Evolutionary conservation across 345 rosid species (phyloP), one percentile per base, ranked within the genome.

Genomic region (Arabis hirsuta): DNA sequence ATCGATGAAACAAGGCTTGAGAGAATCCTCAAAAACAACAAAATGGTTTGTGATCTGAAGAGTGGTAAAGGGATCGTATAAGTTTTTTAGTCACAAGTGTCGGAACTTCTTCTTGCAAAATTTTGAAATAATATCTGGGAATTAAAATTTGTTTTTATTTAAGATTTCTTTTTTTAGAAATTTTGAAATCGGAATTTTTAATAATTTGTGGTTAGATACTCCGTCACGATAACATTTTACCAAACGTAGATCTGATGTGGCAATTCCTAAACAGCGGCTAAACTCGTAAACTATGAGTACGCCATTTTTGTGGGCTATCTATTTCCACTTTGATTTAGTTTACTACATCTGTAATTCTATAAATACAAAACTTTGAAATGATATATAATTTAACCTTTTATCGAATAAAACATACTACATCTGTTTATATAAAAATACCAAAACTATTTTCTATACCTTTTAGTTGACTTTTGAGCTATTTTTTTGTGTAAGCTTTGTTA

Each of bases 11-110:
- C 16, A 55, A 39, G 26, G 7, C 2, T 41, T 29, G 13, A 39
- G n/a, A n/a, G 22, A 73, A 60, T 63, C 79, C 73, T 75, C 61
- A 53, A 65, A 73, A 39, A 32, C 7, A 34, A n/a, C n/a, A n/a
- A n/a, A 67, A 67, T 14, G 13, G 11, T 10, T 63, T 67, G 63
- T 58, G 78, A 74, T 66, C 47, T 67, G 50, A 43, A 42, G 60
- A 59, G 73, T 29, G 58, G 24, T 22, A 3, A 44, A 73, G 52
- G 10, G 54, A 52, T 66, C 46, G 61, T 58, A 7, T n/a, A 36
- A 0, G 1, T 8, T 32, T 8, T 48, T 24, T 67, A 64, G 57
- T 67, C 62, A 12, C 78, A 74, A 74, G 78, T 74, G 73, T 67
- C 73, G 48, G 56, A 63, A 26, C 76, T 22, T 54, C 61, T 24